phyloP scores from a whole-genome alignment of 495 filamentous ascomycete genomes.

The Mytilinidion resinicola region DNA sequence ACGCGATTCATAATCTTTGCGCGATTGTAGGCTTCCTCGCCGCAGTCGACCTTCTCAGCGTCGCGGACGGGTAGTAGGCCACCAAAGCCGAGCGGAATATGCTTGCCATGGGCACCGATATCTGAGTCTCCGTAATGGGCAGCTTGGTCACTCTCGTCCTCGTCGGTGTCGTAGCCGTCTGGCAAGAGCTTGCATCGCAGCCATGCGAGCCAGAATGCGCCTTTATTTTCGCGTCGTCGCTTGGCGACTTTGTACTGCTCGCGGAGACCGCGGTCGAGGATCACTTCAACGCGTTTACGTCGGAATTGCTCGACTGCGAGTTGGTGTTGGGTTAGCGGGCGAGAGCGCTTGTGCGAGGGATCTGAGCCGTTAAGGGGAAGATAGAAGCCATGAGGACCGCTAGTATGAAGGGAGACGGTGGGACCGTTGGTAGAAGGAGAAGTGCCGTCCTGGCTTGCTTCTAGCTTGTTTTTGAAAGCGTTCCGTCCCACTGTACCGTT shows the following conservation, averaged over 20 bases:
- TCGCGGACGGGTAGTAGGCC: conserved; percentile 15
- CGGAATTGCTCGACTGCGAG: conserved; percentile 86
- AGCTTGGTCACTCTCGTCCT: conserved; percentile 44
- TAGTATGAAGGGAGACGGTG: neutral
- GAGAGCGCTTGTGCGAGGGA: conserved; percentile 50
- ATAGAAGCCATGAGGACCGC: conserved; percentile 31
- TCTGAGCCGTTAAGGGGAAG: conserved; percentile 31
- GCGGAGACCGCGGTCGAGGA: conserved; percentile 66
- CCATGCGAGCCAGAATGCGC: conserved; percentile 60
- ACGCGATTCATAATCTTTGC: conserved; percentile 25
- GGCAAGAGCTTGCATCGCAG: conserved; percentile 59
- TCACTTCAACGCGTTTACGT: conserved; percentile 78
- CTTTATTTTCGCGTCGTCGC: conserved; percentile 49
- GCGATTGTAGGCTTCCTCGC: conserved; percentile 31
- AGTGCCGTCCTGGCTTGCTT: conserved; percentile 12
- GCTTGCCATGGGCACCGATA: conserved; percentile 5
- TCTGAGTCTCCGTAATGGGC: conserved; percentile 2
- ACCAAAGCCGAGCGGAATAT: conserved; percentile 12
- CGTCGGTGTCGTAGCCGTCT: conserved; percentile 70
- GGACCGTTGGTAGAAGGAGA: conserved; percentile 12
- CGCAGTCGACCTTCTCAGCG: conserved; percentile 29
- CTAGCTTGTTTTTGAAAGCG: conserved; percentile 22
- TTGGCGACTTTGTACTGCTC: conserved; percentile 35
- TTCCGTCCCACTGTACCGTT: conserved; percentile 5
- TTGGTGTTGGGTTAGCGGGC: conserved; percentile 88